A percentile compares a stretch with the other conserved stretches of the same genome.
Evolutionary conservation across 1,284 basidiomycete species (phyloP).

Genomic region (Cutaneotrichosporon sp.): DNA sequence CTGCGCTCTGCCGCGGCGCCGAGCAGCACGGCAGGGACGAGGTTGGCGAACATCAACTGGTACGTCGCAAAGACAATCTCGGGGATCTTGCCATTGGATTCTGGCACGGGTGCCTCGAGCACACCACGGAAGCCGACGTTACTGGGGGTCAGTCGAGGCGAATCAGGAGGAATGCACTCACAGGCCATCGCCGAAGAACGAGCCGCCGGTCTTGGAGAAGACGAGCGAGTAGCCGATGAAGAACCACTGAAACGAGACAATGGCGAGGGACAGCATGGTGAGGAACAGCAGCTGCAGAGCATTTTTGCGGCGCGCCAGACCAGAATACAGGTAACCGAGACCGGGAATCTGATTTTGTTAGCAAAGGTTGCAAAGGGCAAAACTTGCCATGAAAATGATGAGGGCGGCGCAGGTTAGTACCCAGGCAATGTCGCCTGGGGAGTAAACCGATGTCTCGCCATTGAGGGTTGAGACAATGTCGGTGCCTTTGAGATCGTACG

Average conservation of each 20-base stretch:
- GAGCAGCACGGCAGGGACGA: slow-evolving; percentile 54
- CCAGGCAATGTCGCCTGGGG: slow-evolving; percentile 76
- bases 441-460: slow-evolving; percentile 52
- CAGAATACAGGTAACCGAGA: slow-evolving; percentile 80
- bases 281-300: slow-evolving; percentile 53
- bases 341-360: slow-evolving; percentile 51
- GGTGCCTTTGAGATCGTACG: slow-evolving; percentile 23
- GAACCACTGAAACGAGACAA: slow-evolving; percentile 76
- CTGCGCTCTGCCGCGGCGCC: slow-evolving; percentile 77
- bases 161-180: slow-evolving; percentile 10
- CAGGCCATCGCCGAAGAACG: slow-evolving; percentile 59
- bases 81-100: slow-evolving; percentile 53
- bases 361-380: background rate
- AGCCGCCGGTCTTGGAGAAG: slow-evolving; percentile 63
- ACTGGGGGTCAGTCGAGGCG: slow-evolving; percentile 16
- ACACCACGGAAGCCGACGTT: slow-evolving; percentile 60
- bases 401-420: slow-evolving; percentile 71
- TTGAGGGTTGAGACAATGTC: slow-evolving; percentile 28
- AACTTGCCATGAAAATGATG: slow-evolving; percentile 55
- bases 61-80: slow-evolving; percentile 69
- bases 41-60: slow-evolving; percentile 57
- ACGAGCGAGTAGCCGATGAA: slow-evolving; percentile 79
- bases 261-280: slow-evolving; percentile 64
- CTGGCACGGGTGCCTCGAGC: slow-evolving; percentile 68
- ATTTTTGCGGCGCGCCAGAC: slow-evolving; percentile 66